Evolutionary conservation across 2,329 filamentous ascomycete genomes (phyloP), one percentile per base, ranked within the genome.

Genomic region (Teratosphaeria nubilosa): DNA sequence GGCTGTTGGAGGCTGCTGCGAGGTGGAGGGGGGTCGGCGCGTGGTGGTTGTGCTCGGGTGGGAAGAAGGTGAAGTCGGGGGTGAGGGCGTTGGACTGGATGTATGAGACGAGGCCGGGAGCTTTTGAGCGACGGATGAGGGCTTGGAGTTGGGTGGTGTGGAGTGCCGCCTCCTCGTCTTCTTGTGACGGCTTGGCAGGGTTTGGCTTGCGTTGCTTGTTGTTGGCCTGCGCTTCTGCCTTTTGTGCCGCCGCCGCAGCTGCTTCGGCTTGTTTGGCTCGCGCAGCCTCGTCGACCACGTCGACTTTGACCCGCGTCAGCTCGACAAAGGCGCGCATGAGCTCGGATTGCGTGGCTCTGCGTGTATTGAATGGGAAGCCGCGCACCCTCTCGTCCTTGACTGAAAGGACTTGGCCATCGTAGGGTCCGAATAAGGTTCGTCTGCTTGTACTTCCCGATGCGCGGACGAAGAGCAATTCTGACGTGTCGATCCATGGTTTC

Each of bases 261-360:
- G 80, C 78, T 58, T 75, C 74, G 11, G 76, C 76, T 32, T 82
- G 75, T 56, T 56, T 63, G 51, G 76, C 75, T 6, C 86, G 72
- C 13, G 84, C 80, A 2, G 78, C 80, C 62, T 90, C 87, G 59
- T 89, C 82, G 30, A 97, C 82, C 61, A 88, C 86, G 54, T 84
- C 85, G 53, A 96, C 81, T 73, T 99, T 96, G 16, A 96, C 81
- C 16, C 94, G 81, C 0, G 94, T 99, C 32, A 99, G 80, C 75
- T 99, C 94, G 62, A 95, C 88, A 67, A 96, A 99, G 0, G 88
- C 88, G 45, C 92, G 84, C 87, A 97, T 94, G 0, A 99, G 84
- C 73, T 99, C 94, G 53, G 87, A 89, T 69, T 97, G 91, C 0
- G 94, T 99, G 0, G 94, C 90, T 58, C 94, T 81, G 13, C 91